These are phyloP conservation scores for Clonostachys chloroleuca DNA, from an alignment of 2,329 filamentous ascomycete species.

Conservation along the genomic window DNA sequence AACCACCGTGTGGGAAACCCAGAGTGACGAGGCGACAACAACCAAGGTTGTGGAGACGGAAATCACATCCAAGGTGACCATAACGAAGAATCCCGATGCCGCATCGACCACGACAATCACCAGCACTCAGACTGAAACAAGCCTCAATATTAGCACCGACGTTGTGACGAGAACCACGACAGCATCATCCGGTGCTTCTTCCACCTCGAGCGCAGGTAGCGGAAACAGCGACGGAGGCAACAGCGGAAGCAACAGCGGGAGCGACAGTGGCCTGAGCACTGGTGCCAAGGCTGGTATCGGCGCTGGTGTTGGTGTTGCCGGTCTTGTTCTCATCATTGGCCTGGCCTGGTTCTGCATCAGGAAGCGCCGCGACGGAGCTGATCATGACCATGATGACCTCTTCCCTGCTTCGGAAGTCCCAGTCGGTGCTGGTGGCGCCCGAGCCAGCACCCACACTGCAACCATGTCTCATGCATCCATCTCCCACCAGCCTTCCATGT, in stretches of 20 bases:
- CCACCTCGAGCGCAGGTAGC: background rate
- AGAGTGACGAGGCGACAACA: no score
- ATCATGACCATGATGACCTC: conserved; percentile 30
- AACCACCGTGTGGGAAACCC: conserved; percentile 12
- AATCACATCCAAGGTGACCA: no score
- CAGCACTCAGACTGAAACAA: conserved; percentile 26
- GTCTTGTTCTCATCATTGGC: conserved; percentile 20
- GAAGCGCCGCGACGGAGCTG: conserved; percentile 17
- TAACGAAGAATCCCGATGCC: conserved; percentile 23
- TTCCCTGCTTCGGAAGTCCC: conserved; percentile 36
- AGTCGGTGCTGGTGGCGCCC: conserved; percentile 13
- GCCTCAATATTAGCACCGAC: conserved; percentile 22
- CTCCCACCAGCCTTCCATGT: conserved; percentile 8
- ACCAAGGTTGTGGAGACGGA: no score
- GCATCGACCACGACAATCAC: conserved; percentile 29
- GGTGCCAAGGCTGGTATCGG: conserved; percentile 40
- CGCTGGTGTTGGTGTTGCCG: conserved; percentile 29
- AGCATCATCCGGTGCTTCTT: background rate
- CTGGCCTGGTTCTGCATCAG: conserved; percentile 21
- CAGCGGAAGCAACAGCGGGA: conserved; percentile 6
- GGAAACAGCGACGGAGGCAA: background rate
- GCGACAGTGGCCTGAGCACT: conserved; percentile 24
- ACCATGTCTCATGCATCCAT: conserved; percentile 17
- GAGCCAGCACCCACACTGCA: conserved; percentile 5
- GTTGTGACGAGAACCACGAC: conserved; percentile 8